Base-by-base conservation (phyloP, 352 stramenopile species). In the Pythium monospermum region DNA sequence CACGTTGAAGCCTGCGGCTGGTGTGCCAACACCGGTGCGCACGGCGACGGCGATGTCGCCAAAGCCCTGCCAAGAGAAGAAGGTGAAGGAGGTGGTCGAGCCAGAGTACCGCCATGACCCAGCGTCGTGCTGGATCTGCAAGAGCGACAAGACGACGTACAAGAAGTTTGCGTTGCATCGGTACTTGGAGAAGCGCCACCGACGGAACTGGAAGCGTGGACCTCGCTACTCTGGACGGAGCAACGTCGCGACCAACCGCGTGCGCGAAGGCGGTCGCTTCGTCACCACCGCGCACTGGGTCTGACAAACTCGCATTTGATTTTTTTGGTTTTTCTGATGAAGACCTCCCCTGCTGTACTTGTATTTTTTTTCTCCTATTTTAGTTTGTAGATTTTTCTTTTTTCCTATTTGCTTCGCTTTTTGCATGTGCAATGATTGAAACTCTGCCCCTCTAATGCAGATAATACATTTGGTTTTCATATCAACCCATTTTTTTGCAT, bases 111-210 rank as follows among this genome's bases (percentile, higher is more conserved):
- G 69, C 22, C 83, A 93, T 61, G 71, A 91, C 63, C 57, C 80
- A 13, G 63, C 69, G 51, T 83, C 73, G 49, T 93, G 83, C 76
- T 93, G 83, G 83, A 88, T 93, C 53, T 93, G 83, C 76, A 91
- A 91, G 73, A 90, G 77, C 40, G 71, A 67, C 38, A 93, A 91
- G 68, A 86, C 80, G 38, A 50, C 74, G 30, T 78, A 89, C 56
- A 83, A 81, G 59, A 91, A 93, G 76, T 78, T 72, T 33, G 82
- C 77, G 40, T 61, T 93, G 50, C 83, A 93, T 56, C 83, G 83
- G 16, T 93, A 84, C 60, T 68, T 82, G 12, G 80, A 90, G 56
- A 93, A 93, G 74, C 69, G 80, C 53, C 74, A 74, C 58, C 76
- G 80, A 25, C 75, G 83, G 48, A 91, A 90, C 68, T 91, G 80